Conservation (phyloP, 768 basidiomycete genomes). For the Punctularia strigosozonata region DNA sequence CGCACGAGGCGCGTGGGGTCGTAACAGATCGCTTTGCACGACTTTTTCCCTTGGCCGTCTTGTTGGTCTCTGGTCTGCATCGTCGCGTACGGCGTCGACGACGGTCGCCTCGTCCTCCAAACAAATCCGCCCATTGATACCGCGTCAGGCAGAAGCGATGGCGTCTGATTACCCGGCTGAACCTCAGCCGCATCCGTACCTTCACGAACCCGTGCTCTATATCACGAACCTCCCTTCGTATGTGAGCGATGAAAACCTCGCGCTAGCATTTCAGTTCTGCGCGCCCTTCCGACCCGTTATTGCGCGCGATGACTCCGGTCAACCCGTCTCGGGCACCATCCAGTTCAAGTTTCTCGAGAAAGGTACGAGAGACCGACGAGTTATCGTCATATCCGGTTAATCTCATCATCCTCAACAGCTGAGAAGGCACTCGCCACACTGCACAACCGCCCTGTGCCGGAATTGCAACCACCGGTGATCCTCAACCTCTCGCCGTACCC, state of each 20-base stretch:
- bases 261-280: constrained; percentile 59
- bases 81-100: too few relatives aligned
- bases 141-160: constrained; percentile 8
- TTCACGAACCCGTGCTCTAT: constrained; percentile 74
- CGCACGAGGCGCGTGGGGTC: too few relatives aligned
- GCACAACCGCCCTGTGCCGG: constrained; percentile 62
- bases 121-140: not conserved
- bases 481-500: constrained; percentile 78
- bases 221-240: constrained; percentile 67
- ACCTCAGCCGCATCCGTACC: constrained; percentile 61
- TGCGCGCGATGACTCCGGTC: constrained; percentile 40
- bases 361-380: constrained; percentile 34
- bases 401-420: constrained; percentile 32
- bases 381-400: not conserved
- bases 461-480: constrained; percentile 40
- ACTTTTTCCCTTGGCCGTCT: too few relatives aligned
- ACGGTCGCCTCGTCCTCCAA: too few relatives aligned
- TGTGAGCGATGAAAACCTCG: constrained; percentile 68
- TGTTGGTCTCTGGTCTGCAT: too few relatives aligned
- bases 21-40: too few relatives aligned
- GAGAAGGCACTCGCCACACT: constrained; percentile 84
- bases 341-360: constrained; percentile 77
- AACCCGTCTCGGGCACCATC: constrained; percentile 57
- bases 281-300: constrained; percentile 78
- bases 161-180: constrained; percentile 14